Evolutionary conservation across 495 filamentous ascomycete species (phyloP), one percentile per base, ranked within the genome.

Genomic region (Lasiosphaeris hirsuta): DNA sequence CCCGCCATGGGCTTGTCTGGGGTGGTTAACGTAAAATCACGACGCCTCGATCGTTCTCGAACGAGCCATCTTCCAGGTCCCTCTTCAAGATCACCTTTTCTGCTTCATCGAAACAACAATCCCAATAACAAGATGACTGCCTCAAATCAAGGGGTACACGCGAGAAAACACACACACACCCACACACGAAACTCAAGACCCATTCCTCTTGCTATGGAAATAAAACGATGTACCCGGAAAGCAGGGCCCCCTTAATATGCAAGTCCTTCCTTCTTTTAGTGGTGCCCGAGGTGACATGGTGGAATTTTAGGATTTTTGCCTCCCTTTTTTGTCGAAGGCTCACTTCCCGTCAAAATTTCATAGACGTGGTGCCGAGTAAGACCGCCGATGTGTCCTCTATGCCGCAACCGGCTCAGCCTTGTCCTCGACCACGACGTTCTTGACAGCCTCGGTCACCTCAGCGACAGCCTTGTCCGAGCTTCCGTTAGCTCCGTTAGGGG

Each of bases 401-500:
- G 62, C 53, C 34, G 57, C 65, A 14, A 62, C 61, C 42, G 83
- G 52, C 49, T 86, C 79, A 41, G 77, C 75, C 58, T 88, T 84
- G 34, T 82, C 81, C 61, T 89, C 84, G 11, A 96, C 72, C 0
- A 86, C 85, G 48, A 90, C 82, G 44, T 80, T 74, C 70, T 90
- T 88, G 53, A 96, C 74, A 2, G 89, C 90, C 30, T 81, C 72
- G 10, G 72, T 67, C 37, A 74, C 74, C 19, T 77, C 77, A 3
- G 65, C 69, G 34, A 72, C 76, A 30, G 71, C 71, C 43, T 73
- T 67, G 36, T 71, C 69, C 10, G 46, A 13, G 51, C 69, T 72
- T 51, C 63, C 69, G 18, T 75, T 70, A 55, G 63, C 71, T 49
- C 72, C 72, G 58, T 74, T 75, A 10, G 74, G 61, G 37, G 70